Evolutionary conservation across 192 early-diverging fungal genomes (phyloP).

Genomic region (Coemansia sp.): DNA sequence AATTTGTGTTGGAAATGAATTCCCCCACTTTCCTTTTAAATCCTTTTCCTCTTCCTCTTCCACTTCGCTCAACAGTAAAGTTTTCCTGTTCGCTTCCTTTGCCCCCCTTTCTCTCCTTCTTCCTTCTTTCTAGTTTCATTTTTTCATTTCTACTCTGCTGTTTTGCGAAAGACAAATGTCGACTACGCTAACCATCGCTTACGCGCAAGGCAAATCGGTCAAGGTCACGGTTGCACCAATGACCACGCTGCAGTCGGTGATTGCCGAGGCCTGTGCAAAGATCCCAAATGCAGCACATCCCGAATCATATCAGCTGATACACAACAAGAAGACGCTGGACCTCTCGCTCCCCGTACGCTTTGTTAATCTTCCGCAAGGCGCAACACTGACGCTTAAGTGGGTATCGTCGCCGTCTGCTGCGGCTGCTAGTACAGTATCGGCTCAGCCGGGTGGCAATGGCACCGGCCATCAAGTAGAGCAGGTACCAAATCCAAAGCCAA

Average conservation of each 20-base stretch:
- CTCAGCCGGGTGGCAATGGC: too few species aligned
- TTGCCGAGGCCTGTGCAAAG: slow-evolving; percentile 63
- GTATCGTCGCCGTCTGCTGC: slow-evolving; percentile 1
- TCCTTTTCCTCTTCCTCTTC: not conserved
- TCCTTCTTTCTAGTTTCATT: not conserved
- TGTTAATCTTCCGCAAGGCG: slow-evolving; percentile 78
- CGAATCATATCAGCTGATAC: slow-evolving; percentile 63
- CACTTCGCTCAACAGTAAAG: not conserved
- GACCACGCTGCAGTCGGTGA: slow-evolving; percentile 69
- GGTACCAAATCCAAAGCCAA: not conserved
- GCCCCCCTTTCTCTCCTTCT: not conserved
- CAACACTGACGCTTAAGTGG: slow-evolving; percentile 64
- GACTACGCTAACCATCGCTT: slow-evolving; percentile 63
- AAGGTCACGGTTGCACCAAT: slow-evolving; percentile 72
- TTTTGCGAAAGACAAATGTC: slow-evolving; percentile 32
- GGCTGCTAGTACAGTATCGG: not conserved
- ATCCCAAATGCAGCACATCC: slow-evolving; percentile 54
- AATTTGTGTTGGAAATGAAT: not conserved
- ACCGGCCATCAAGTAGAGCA: too few species aligned
- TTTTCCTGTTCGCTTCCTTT: not conserved
- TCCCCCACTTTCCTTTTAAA: too few species aligned
- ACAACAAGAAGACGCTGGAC: slow-evolving; percentile 68
- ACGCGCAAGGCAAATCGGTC: slow-evolving; percentile 41
- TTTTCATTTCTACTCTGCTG: not conserved
- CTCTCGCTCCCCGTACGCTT: slow-evolving; percentile 74